Evolutionary conservation across 2,329 filamentous ascomycete species (phyloP).

Genomic region (Simplicillium aogashimaense): DNA sequence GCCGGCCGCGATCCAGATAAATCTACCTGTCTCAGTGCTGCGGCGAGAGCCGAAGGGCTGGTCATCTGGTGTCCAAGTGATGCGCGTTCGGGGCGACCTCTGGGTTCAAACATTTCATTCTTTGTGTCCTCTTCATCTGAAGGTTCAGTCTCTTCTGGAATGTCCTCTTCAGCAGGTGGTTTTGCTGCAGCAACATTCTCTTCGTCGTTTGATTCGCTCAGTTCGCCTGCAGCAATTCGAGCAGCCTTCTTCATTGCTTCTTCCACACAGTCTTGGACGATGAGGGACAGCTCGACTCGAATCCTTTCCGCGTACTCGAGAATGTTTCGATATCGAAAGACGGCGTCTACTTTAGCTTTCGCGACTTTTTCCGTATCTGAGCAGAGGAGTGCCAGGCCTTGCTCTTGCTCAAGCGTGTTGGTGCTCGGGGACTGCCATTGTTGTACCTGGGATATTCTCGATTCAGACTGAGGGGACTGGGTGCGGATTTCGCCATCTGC

Average conservation of each 20-base stretch:
- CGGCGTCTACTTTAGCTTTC: conserved; percentile 83
- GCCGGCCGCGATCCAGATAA: conserved; percentile 36
- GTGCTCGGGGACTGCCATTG: conserved; percentile 95
- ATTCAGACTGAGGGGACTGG: conserved; percentile 92
- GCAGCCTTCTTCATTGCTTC: conserved; percentile 85
- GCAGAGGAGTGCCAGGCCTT: conserved; percentile 79
- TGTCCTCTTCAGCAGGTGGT: conserved; percentile 6
- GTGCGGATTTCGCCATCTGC: conserved; percentile 72
- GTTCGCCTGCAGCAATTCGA: conserved; percentile 72
- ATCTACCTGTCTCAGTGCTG: conserved; percentile 37
- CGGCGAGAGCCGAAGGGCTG: conserved; percentile 42
- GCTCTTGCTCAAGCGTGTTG: conserved; percentile 86
- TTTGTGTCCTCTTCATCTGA: conserved; percentile 21
- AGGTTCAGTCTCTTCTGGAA: conserved; percentile 9
- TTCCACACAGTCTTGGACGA: conserved; percentile 93
- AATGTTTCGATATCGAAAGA: conserved; percentile 82
- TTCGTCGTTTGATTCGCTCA: conserved; percentile 66
- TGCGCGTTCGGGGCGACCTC: conserved; percentile 32
- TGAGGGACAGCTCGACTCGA: conserved; percentile 80
- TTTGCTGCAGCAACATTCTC: conserved; percentile 32
- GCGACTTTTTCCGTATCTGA: conserved; percentile 80
- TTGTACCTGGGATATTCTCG: conserved; percentile 82
- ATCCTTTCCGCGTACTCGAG: conserved; percentile 96
- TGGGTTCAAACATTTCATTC: conserved; percentile 1
- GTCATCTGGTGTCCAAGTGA: conserved; percentile 24